Conservation (phyloP, 495 filamentous ascomycete species). For the Rhizodiscina lignyota region DNA sequence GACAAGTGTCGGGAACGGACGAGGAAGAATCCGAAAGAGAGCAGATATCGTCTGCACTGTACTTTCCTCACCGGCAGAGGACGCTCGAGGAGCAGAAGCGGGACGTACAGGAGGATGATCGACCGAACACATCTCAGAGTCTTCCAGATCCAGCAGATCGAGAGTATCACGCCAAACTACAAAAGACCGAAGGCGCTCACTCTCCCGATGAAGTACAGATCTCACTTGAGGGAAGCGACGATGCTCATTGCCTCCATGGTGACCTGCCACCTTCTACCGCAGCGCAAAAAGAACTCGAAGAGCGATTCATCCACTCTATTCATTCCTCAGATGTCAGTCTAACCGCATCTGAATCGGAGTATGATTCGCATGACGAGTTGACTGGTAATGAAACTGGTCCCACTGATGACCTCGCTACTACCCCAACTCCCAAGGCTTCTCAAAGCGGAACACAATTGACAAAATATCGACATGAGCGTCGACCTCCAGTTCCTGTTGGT, state of each 20-base stretch:
- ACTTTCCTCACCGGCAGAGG: constrained; percentile 67
- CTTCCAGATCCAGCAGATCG: too few species aligned
- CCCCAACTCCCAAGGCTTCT: too few species aligned
- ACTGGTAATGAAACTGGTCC: constrained; percentile 33
- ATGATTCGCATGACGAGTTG: constrained; percentile 38
- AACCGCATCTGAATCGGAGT: constrained; percentile 42
- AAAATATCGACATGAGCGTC: too few species aligned
- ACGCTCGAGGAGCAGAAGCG: constrained; percentile 36
- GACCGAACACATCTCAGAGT: too few species aligned
- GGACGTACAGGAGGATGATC: too few species aligned
- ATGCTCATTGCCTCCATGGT: constrained; percentile 43
- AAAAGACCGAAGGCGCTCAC: too few species aligned
- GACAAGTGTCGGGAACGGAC: constrained; percentile 37
- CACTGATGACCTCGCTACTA: constrained; percentile 40
- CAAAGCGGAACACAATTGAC: too few species aligned
- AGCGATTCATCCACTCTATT: too few species aligned
- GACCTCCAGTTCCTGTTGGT: constrained; percentile 45
- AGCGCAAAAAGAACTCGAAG: constrained; percentile 6
- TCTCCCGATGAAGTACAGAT: constrained; percentile 34
- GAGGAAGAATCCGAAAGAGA: constrained; percentile 81
- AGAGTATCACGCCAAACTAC: too few species aligned
- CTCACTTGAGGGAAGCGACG: constrained; percentile 41
- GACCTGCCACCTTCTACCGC: constrained; percentile 26
- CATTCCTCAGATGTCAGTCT: too few species aligned
- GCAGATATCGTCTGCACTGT: constrained; percentile 87